phyloP scores from a whole-genome alignment of 1,139 yeast genomes.

The Debaryomyces coudertii region DNA sequence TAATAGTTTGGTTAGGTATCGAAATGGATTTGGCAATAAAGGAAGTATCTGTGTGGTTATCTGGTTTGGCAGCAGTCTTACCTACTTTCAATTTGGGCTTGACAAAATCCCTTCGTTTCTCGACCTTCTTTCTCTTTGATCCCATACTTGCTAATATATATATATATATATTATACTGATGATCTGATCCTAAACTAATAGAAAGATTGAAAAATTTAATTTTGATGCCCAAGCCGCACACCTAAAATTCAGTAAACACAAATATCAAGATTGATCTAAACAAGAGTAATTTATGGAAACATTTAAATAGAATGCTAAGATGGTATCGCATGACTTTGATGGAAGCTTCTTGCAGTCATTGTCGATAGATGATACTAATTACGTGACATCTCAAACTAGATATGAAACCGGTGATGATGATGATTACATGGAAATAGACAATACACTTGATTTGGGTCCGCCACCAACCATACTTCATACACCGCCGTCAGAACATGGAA shows the following conservation, averaged over 20 bases:
- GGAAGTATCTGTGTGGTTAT: constrained; percentile 82
- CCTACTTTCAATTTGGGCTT: constrained; percentile 91
- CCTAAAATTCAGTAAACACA: constrained; percentile 7
- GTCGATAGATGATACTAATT: constrained; percentile 26
- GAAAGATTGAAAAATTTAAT: constrained; percentile 1
- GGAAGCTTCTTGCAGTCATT: constrained; percentile 30
- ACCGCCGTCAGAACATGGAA: constrained; percentile 11
- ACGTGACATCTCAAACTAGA: constrained; percentile 2
- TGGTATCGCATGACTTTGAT: constrained; percentile 24
- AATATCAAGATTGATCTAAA: not conserved
- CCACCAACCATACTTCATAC: constrained; percentile 11
- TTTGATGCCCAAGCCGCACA: constrained; percentile 10
- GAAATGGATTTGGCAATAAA: constrained; percentile 76
- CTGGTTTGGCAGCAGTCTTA: constrained; percentile 69
- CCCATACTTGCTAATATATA: constrained; percentile 40
- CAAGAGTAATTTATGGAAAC: not conserved
- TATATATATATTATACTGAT: not conserved
- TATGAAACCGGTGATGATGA: constrained; percentile 2
- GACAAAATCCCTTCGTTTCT: constrained; percentile 72
- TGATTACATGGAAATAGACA: constrained; percentile 10
- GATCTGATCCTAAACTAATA: not conserved
- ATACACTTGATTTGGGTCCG: constrained; percentile 7
- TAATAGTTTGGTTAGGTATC: constrained; percentile 58
- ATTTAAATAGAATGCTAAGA: not conserved
- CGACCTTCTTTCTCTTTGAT: constrained; percentile 61